Evolutionary conservation across 1,284 basidiomycete species (phyloP), one percentile per base, ranked within the genome.

Genomic region (Ustilago crameri): DNA sequence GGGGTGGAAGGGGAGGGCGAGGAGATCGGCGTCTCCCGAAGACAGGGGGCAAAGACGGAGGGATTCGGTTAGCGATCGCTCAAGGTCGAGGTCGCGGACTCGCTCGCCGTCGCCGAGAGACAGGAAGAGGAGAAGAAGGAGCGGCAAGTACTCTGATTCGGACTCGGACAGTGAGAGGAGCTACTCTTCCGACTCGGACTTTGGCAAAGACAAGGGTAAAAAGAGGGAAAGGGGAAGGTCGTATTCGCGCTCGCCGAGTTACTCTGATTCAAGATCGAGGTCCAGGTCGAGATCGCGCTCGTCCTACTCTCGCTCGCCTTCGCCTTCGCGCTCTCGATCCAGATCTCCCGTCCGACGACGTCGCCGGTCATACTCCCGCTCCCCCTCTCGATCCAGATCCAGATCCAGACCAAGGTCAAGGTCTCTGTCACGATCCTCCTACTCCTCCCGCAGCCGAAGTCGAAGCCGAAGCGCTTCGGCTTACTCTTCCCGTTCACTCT

Each of bases 1-100:
- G n/a, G 62, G 51, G 52, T 53, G 41, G 62, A 66, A 44, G 53
- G 55, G 65, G 20, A 67, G 60, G 9, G 44, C 52, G 30, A 59
- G 59, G 9, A 51, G 53, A 23, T 48, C 42, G 42, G 37, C 62
- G 24, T 52, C 51, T 5, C 58, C 59, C 7, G 18, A 55, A 40
- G 55, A 51, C 0, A 56, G 37, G 37, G 62, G 59, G 52, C 43
- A 64, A 18, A 20, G 63, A 23, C 59, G 48, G 23, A 30, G 17
- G 45, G 8, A 44, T 14, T 9, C 1, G 35, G 1, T 24, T 32
- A 9, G n/a, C n/a, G n/a, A n/a, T n/a, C n/a, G n/a, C n/a, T n/a
- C n/a, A n/a, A n/a, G n/a, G n/a, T n/a, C n/a, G n/a, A n/a, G n/a
- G n/a, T n/a, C n/a, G n/a, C n/a, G n/a, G n/a, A n/a, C n/a, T 44